Evolutionary conservation across 2,329 filamentous ascomycete genomes (phyloP).

Genomic region (Verticillium nonalfalfae): DNA sequence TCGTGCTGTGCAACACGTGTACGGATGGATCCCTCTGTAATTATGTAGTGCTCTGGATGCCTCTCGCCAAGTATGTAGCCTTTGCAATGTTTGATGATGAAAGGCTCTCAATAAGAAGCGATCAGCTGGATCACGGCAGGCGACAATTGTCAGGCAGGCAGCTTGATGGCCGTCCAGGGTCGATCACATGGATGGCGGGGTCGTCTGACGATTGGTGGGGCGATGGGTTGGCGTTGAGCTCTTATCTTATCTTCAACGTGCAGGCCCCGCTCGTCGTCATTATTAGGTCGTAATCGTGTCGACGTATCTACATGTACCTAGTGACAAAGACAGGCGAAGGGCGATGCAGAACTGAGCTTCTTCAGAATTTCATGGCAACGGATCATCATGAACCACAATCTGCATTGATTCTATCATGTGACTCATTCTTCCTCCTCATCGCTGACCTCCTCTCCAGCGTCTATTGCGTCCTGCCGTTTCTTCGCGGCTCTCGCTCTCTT

Average conservation of each 20-base stretch:
- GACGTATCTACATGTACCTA: no score
- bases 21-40: no score
- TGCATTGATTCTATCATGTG: slow-evolving; percentile 1
- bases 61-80: no score
- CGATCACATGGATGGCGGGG: slow-evolving; percentile 15
- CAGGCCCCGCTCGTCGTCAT: not conserved
- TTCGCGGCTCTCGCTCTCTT: slow-evolving; percentile 58
- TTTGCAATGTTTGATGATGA: not conserved
- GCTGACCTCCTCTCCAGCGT: slow-evolving; percentile 42
- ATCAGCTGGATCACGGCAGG: not conserved
- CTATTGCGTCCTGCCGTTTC: slow-evolving; percentile 46
- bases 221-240: slow-evolving; percentile 3
- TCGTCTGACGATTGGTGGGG: slow-evolving; percentile 12
- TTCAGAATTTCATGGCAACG: not conserved
- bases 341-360: not conserved
- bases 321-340: not conserved
- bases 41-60: no score
- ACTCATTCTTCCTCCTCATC: slow-evolving; percentile 33
- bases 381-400: not conserved
- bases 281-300: not conserved
- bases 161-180: slow-evolving; percentile 3
- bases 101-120: not conserved
- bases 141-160: slow-evolving; percentile 2
- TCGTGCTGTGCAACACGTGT: no score
- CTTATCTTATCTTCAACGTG: slow-evolving; percentile 11